Conservation (phyloP, 1,139 yeast species). For the Debaryomycetaceae sp. region DNA sequence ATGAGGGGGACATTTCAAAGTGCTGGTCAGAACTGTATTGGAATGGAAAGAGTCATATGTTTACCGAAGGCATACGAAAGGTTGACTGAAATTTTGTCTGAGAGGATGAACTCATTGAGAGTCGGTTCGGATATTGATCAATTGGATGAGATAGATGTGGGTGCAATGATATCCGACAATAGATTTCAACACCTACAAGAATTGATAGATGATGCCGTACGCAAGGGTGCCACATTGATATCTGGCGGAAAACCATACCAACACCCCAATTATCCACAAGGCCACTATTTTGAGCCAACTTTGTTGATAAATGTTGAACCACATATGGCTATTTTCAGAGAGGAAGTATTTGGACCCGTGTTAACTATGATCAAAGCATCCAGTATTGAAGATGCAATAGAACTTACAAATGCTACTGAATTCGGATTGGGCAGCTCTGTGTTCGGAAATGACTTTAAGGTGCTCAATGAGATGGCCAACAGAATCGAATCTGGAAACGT, state of each 20-base stretch:
- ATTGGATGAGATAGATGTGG: conserved; percentile 87
- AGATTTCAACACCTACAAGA: conserved; percentile 65
- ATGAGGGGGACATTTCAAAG: conserved; percentile 96
- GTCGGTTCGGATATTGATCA: conserved; percentile 91
- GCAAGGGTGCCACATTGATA: conserved; percentile 73
- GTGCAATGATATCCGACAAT: conserved; percentile 83
- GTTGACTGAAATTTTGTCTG: conserved; percentile 52
- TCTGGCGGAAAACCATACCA: conserved; percentile 74
- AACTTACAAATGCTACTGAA: conserved; percentile 80
- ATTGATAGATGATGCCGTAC: conserved; percentile 69
- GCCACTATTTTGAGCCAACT: conserved; percentile 90
- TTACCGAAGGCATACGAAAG: conserved; percentile 61
- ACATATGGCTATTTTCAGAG: conserved; percentile 74
- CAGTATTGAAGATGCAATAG: conserved; percentile 62
- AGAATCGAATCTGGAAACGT: conserved; percentile 79
- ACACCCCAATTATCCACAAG: conserved; percentile 93
- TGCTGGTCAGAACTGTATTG: conserved; percentile 96
- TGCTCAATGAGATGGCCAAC: conserved; percentile 61
- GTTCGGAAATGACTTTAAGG: conserved; percentile 60
- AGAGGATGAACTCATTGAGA: conserved; percentile 60
- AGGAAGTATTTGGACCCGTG: conserved; percentile 93
- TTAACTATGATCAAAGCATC: conserved; percentile 73
- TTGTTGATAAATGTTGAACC: conserved; percentile 75
- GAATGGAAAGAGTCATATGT: conserved; percentile 89
- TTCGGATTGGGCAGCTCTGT: conserved; percentile 92